phyloP scores from a whole-genome alignment of 129 eudicot genomes.

The Flaveria ramosissima region DNA sequence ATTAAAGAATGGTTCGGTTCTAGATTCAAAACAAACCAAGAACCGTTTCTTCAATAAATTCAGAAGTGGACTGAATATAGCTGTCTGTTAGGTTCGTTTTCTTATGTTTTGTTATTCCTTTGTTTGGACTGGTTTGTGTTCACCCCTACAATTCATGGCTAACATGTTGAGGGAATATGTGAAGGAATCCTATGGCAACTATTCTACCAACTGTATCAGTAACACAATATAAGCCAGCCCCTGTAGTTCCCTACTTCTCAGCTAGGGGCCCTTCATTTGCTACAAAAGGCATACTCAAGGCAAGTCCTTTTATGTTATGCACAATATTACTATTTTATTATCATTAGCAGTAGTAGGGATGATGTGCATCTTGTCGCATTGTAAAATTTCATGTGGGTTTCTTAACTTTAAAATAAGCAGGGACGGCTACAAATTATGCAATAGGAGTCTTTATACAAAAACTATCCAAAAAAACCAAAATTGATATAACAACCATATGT shows the following conservation, averaged over 20 bases:
- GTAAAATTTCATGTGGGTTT: too few relatives aligned
- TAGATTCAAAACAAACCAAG: neutral
- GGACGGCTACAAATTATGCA: too few relatives aligned
- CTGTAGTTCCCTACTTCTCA: slow-evolving; percentile 54
- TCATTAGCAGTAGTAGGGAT: neutral
- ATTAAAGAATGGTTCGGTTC: neutral
- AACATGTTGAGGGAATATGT: slow-evolving; percentile 19
- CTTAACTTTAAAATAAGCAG: too few relatives aligned
- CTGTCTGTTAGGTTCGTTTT: neutral
- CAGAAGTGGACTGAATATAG: neutral
- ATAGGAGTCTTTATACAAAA: too few relatives aligned
- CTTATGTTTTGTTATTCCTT: neutral
- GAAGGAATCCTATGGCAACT: slow-evolving; percentile 63
- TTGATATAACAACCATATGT: too few relatives aligned
- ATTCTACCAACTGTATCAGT: slow-evolving; percentile 49
- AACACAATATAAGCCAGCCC: slow-evolving; percentile 64
- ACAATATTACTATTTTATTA: neutral
- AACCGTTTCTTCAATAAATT: neutral
- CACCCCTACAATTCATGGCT: neutral
- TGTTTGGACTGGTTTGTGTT: neutral
- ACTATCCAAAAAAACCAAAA: too few relatives aligned
- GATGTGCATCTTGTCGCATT: neutral
- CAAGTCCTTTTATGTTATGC: slow-evolving; percentile 10
- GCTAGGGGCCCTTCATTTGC: slow-evolving; percentile 67
- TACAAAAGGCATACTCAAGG: slow-evolving; percentile 66